Base-by-base conservation (phyloP, 208 protist species). In the Leishmania turanica region DNA sequence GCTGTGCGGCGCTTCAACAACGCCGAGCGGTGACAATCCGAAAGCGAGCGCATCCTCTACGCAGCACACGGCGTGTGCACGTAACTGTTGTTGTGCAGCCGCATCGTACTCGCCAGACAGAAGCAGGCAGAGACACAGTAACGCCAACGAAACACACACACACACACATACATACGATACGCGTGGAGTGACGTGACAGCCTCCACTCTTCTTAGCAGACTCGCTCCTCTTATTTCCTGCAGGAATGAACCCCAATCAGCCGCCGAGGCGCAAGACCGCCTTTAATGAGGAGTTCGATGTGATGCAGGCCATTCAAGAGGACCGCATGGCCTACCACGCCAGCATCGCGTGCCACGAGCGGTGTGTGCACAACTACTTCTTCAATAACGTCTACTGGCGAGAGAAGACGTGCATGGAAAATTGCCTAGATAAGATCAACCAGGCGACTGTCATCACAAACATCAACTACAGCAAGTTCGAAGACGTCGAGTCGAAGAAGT, bases 381-480 rank as follows among this genome's bases (percentile, higher is more conserved):
- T 95, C 40, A 98, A 97, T 82, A 84, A 96, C 82, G 93, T 97
- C 66, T 95, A 95, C 73, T 79, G 85, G 31, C 60, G 78, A 8
- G 95, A 97, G 78, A 90, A 94, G 82, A 88, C 78, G 24, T 98
- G 95, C 87, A 96, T 96, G 93, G 69, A 90, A 27, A 98, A 98
- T 80, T 98, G 95, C 72, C 80, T 98, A n/a, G 91, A 94, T 51
- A 96, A 97, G 87, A 85, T 96, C 40, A 93, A 90, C 76, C 93
- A 98, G 81, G 88, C 90, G 27, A 92, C 91, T 0, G 88, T 98
- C 69, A 95, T 98, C 76, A 93, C 92, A 31, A 98, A 98, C 81
- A 87, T 97, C 68, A 93, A 93, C 81, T 95, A 94, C 65, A 86
- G 86, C 62, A 95, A 95, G 78, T 96, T 94, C 75, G 93, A 96